These are phyloP conservation scores for Tolypocladium inflatum DNA, from an alignment of 2,329 filamentous ascomycete species.

Conservation along the genomic window DNA sequence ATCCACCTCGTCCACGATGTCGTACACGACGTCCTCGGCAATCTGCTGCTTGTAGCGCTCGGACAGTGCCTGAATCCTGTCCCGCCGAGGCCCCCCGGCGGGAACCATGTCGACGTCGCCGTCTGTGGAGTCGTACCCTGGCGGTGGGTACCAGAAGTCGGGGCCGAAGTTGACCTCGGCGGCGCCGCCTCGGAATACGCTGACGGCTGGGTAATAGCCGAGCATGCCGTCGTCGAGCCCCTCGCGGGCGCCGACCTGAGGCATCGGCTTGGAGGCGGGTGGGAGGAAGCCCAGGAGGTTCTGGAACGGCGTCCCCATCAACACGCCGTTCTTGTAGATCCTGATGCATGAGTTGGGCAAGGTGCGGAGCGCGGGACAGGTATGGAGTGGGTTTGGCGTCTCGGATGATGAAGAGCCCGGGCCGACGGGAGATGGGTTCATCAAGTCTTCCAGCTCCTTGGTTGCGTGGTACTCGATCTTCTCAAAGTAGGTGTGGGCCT, in stretches of 20 bases:
- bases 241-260: slow-evolving; percentile 67
- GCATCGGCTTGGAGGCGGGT: slow-evolving; percentile 68
- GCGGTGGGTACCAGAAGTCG: slow-evolving; percentile 81
- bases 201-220: slow-evolving; percentile 90
- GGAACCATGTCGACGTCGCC: slow-evolving; percentile 39
- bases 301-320: slow-evolving; percentile 80
- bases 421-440: slow-evolving; percentile 54
- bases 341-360: slow-evolving; percentile 79
- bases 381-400: slow-evolving; percentile 62
- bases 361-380: slow-evolving; percentile 67
- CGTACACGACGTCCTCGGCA: slow-evolving; percentile 85
- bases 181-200: slow-evolving; percentile 82
- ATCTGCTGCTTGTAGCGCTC: slow-evolving; percentile 90
- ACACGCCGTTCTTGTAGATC: slow-evolving; percentile 84
- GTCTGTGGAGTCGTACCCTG: slow-evolving; percentile 37
- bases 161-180: slow-evolving; percentile 93
- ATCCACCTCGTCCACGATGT: slow-evolving; percentile 90
- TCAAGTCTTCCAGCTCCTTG: slow-evolving; percentile 79
- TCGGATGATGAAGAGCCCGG: slow-evolving; percentile 39
- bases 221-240: slow-evolving; percentile 91
- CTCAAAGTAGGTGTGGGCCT: slow-evolving; percentile 89
- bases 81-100: slow-evolving; percentile 11
- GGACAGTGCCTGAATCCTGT: slow-evolving; percentile 50
- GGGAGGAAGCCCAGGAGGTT: slow-evolving; percentile 86
- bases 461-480: slow-evolving; percentile 80